phyloP scores from a whole-genome alignment of 495 filamentous ascomycete genomes.

The Daldinia loculata region DNA sequence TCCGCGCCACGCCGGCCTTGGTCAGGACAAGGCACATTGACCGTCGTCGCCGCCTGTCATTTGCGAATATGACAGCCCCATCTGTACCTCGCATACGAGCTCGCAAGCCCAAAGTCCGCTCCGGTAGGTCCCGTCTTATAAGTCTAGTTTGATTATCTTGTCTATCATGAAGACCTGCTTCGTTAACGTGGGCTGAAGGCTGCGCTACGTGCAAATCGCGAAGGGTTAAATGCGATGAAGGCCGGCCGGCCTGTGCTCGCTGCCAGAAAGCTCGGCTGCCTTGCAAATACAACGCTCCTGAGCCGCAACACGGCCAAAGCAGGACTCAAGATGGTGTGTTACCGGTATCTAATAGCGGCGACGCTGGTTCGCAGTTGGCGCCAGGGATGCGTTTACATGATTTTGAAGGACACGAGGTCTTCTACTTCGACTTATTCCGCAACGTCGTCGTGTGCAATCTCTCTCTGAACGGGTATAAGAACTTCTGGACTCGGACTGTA shows the following conservation, averaged over 20 bases:
- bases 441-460: slow-evolving; percentile 26
- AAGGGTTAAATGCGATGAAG: slow-evolving; percentile 64
- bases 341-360: background rate
- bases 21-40: background rate
- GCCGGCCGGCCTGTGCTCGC: slow-evolving; percentile 53
- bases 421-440: slow-evolving; percentile 38
- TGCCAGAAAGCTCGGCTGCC: slow-evolving; percentile 52
- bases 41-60: too few species aligned
- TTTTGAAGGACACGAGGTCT: slow-evolving; percentile 11
- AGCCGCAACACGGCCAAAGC: background rate
- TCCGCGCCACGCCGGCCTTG: background rate
- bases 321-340: background rate
- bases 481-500: slow-evolving; percentile 31
- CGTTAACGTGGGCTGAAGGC: slow-evolving; percentile 41
- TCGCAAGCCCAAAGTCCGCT: slow-evolving; percentile 33
- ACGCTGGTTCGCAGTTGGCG: background rate
- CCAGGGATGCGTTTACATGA: background rate
- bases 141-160: background rate
- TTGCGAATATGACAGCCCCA: slow-evolving; percentile 26
- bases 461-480: slow-evolving; percentile 22
- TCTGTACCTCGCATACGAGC: slow-evolving; percentile 26
- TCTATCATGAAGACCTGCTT: background rate
- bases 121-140: slow-evolving; percentile 12
- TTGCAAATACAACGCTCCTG: slow-evolving; percentile 11
- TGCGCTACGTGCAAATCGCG: slow-evolving; percentile 64